Base-by-base conservation (phyloP, 2,329 filamentous ascomycete species). In the Chaetothyriales sp. region DNA sequence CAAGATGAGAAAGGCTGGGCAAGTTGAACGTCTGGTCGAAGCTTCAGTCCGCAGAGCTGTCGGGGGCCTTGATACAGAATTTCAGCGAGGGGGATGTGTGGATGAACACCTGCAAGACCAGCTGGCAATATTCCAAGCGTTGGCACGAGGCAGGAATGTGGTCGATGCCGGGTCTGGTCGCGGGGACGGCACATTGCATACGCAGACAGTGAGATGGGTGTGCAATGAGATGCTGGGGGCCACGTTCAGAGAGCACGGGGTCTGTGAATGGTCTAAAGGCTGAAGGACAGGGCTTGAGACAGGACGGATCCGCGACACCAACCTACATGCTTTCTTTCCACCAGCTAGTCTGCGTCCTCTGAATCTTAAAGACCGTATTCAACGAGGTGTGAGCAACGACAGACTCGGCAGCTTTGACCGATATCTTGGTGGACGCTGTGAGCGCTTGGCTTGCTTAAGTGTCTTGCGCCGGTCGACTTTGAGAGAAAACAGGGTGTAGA, bases 21-120 rank as follows among this genome's bases (percentile, higher is more conserved):
- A 40, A 40, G 33, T 40, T 15, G 33, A 40, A 15, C 15, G 7
- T 4, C 18, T 51, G 13, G 37, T 49, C n/a, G 52, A 60, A 47
- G 52, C 50, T 2, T 64, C 79, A 40, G 68, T 72, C 3, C 63
- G 69, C 28, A 62, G 63, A 6, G 75, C 77, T 3, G 66, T 72
- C 2, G 60, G 65, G 1, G 66, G 72, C 8, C 63, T 81, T 33
- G 59, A 69, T 0, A 47, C 57, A 1, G 76, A 81, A 53, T 63
- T 77, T 45, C 61, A 64, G 10, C 66, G 71, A 53, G 68, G 65
- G 0, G 71, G 74, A 0, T 75, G 70, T 57, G 71, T 80, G 3
- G 78, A 82, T 58, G 69, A 72, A 60, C 69, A 72, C 55, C 70
- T 79, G 71, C 66, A 75, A 44, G 79, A 82, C 62, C 78, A 82